Evolutionary conservation across 805 yeast species (phyloP).

Genomic region (Metschnikowia anglica): DNA sequence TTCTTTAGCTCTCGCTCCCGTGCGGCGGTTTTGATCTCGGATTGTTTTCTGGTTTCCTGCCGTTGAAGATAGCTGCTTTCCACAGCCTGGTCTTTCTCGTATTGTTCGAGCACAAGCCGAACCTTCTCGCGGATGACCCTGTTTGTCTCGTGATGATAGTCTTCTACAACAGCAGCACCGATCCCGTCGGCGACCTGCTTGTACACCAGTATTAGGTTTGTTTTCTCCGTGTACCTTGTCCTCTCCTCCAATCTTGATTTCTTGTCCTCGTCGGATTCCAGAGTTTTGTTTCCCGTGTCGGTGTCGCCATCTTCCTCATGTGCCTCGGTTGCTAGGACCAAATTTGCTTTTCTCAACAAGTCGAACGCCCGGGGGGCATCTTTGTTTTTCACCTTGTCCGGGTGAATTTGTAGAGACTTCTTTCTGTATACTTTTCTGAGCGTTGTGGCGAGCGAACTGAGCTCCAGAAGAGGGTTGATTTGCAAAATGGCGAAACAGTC

Average conservation of each 20-base stretch:
- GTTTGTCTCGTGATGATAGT: conserved; percentile 28
- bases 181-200: conserved; percentile 20
- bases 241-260: conserved; percentile 2
- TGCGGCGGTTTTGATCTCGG: conserved; percentile 34
- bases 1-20: conserved; percentile 30
- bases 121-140: conserved; percentile 37
- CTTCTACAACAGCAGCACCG: neutral
- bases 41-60: conserved; percentile 26
- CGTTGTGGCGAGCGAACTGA: conserved; percentile 38
- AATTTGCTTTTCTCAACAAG: conserved; percentile 53
- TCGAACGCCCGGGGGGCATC: conserved; percentile 68
- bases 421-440: conserved; percentile 52
- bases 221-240: conserved; percentile 20
- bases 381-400: conserved; percentile 57
- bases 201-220: conserved; percentile 32
- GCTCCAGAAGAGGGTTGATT: conserved; percentile 32
- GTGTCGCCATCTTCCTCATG: conserved; percentile 9
- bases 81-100: conserved; percentile 27
- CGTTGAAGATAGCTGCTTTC: conserved; percentile 29
- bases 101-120: conserved; percentile 44
- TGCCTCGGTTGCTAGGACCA: conserved; percentile 25
- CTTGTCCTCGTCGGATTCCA: conserved; percentile 1
- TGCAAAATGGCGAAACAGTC: conserved; percentile 60
- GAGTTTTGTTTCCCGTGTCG: neutral
- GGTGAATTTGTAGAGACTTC: conserved; percentile 65